Evolutionary conservation across 495 filamentous ascomycete species (phyloP), one percentile per base, ranked within the genome.

Genomic region (Pyronema omphalodes): DNA sequence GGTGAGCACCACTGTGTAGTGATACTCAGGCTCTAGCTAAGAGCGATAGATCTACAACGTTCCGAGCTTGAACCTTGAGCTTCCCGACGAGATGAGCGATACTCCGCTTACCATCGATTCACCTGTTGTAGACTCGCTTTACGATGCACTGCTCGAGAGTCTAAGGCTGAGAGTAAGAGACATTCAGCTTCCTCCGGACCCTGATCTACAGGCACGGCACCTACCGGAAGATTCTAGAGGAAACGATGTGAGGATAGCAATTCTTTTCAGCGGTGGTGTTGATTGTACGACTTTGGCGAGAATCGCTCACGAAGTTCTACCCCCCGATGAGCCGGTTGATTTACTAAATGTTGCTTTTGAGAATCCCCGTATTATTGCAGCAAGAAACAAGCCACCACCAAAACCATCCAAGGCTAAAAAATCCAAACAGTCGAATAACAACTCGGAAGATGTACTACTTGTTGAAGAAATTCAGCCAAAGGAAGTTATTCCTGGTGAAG

Each of bases 311-410:
- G 83, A 93, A 29, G 67, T 87, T 18, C 66, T 94, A 7, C 83
- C 86, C 0, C 18, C 62, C 1, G 64, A 72, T 5, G 78, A 91
- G 56, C 69, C 71, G 6, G 82, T 99, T 55, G 88, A 95, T 62
- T 74, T 99, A 0, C 74, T 96, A 15, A 99, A 99, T 58, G 88
- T 99, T 43, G 91, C 88, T 0, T 99, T 99, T 59, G 84, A 98
- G 64, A 98, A 98, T 60, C 86, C 86, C 0, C 76, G 89, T 17
- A 78, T 84, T 5, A 71, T 78, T 7, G 73, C 68, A 1, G 74
- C 75, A 18, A 65, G 73, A 4, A 62, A 57, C 33, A 57, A 45
- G 45, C 9, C 55, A 35, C 39, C 12, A 37, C 19, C n/a, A 37
- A 23, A 47, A 46, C 8, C 37, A 46, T 43, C 53, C 43, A 39